phyloP scores from a whole-genome alignment of 1,284 basidiomycete genomes.

The Ustilago cynodontis region DNA sequence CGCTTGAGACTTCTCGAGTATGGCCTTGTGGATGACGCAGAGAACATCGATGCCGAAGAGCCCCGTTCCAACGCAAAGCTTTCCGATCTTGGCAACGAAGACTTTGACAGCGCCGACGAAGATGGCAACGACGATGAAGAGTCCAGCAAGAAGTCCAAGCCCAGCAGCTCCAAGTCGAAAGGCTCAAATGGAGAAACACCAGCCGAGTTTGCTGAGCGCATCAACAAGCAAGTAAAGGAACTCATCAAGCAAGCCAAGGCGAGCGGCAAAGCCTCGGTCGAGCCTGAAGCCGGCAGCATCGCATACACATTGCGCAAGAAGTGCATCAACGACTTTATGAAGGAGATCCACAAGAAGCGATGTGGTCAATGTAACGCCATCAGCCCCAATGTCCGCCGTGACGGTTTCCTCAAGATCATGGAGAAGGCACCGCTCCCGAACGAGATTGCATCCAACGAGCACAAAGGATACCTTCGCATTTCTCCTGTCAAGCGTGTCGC shows the following conservation, averaged over 20 bases:
- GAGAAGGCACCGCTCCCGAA: constrained; percentile 72
- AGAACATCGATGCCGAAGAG: constrained; percentile 73
- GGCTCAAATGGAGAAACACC: constrained; percentile 67
- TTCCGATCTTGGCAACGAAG: constrained; percentile 27
- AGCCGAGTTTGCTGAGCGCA: constrained; percentile 60
- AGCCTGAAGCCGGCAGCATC: constrained; percentile 74
- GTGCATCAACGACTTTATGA: constrained; percentile 85
- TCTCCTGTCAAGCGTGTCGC: constrained; percentile 59
- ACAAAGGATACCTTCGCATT: constrained; percentile 42
- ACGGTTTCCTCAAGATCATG: constrained; percentile 92
- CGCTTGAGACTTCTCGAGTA: constrained; percentile 90
- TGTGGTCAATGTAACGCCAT: constrained; percentile 86
- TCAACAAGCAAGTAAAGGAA: constrained; percentile 74
- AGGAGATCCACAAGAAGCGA: constrained; percentile 76
- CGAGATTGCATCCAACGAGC: constrained; percentile 45
- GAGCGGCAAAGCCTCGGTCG: constrained; percentile 70
- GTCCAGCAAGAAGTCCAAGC: constrained; percentile 67
- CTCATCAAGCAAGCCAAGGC: constrained; percentile 75
- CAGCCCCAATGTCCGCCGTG: constrained; percentile 90
- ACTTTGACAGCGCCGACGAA: constrained; percentile 49
- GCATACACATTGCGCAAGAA: constrained; percentile 90
- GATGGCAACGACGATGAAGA: constrained; percentile 52
- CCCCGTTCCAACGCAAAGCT: constrained; percentile 27
- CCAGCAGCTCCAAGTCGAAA: constrained; percentile 30
- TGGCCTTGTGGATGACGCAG: constrained; percentile 86